Evolutionary conservation across 140 eudicot genomes (phyloP).

Genomic region (Flaveria floridana): DNA sequence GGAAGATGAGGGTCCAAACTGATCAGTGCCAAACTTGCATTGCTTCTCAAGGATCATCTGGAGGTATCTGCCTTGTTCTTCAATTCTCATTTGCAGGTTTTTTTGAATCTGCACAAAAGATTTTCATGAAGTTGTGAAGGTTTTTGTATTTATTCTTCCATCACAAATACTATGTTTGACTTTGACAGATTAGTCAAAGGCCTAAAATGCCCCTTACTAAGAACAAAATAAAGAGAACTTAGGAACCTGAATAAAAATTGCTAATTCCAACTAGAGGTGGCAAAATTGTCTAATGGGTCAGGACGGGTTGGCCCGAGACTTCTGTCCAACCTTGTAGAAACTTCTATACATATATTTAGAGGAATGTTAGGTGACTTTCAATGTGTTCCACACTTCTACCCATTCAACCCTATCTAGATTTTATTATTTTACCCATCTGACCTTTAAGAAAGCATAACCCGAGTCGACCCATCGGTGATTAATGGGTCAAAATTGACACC

Average conservation of each 20-base stretch:
- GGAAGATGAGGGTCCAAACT: conserved; percentile 42
- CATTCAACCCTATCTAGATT: background rate
- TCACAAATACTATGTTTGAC: background rate
- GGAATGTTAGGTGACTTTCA: background rate
- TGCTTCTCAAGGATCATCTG: conserved; percentile 84
- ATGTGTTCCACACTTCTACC: background rate
- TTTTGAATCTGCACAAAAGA: conserved; percentile 60
- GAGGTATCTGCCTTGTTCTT: conserved; percentile 88
- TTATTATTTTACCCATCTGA: background rate
- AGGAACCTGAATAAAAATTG: background rate
- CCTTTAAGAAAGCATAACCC: background rate
- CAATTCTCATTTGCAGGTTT: conserved; percentile 78
- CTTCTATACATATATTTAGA: background rate
- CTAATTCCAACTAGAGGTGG: background rate
- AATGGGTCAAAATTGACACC: background rate
- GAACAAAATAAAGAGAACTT: background rate
- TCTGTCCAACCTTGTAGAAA: background rate
- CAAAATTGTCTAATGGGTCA: background rate
- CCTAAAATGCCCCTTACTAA: background rate
- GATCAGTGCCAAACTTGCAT: conserved; percentile 55
- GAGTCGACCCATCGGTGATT: background rate
- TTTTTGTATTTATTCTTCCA: background rate
- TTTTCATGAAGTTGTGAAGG: background rate
- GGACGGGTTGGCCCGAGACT: background rate
- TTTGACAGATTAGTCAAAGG: background rate